Base-by-base conservation (phyloP, 2,329 filamentous ascomycete genomes). In the Cucurbitaria berberidis region DNA sequence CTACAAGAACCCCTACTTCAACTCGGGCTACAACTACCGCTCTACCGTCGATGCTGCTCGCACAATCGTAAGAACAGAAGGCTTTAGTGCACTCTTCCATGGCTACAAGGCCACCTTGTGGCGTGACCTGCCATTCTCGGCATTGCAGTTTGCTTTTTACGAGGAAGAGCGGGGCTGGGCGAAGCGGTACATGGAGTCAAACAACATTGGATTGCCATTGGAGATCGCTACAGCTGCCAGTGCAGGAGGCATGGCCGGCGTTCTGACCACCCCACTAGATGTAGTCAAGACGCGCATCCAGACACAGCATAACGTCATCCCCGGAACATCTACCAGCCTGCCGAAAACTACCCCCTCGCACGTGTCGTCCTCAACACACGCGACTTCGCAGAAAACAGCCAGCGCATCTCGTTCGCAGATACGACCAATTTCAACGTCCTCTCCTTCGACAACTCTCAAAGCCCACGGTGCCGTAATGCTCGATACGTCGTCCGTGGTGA, bases 271-370 rank as follows among this genome's bases (percentile, higher is more conserved):
- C 68, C 95, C 95, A 1, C 84, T 99, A 59, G 95, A 99, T 69
- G 95, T 99, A 5, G 93, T 99, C 56, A 99, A 99, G 78, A 99
- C 95, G 0, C 84, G 95, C 48, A 89, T 97, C 29, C 96, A 99
- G 75, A 99, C 95, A 0, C 95, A 99, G 74, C 84, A 96, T 45
- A 86, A 86, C 59, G 77, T 69, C n/a, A 50, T 53, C 1, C 43
- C 59, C 10, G 51, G 60, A 4, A 26, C 51, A 11, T 58, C 68
- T 3, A 46, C 63, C 11, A 48, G 47, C 27, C 29, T 59, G 8
- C 40, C 62, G 3, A 64, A 54, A 54, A 36, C 65, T 5, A 26
- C 63, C 0, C 39, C 63, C 1, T 66, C 66, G 2, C 58, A 65
- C 2, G 47, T 57, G 10, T 56, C 65, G 1, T 63, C 61, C n/a